Evolutionary conservation across 495 filamentous ascomycete species (phyloP), one percentile per base, ranked within the genome.

Genomic region (Aspergillus biplanus): DNA sequence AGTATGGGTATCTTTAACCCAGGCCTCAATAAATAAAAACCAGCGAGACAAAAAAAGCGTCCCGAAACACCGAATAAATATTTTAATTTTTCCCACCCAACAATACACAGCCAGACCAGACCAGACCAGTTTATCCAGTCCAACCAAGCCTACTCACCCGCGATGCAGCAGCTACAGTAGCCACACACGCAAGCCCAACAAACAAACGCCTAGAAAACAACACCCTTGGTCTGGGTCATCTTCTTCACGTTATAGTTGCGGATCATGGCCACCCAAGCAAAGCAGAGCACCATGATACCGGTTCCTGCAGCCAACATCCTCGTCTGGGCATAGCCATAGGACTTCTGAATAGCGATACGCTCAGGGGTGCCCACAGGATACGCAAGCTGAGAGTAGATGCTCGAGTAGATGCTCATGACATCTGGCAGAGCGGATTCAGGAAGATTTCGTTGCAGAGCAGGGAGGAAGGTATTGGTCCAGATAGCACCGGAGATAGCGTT

Each of bases 401-500:
- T 69, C 13, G 67, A 74, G 65, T 86, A 89, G 60, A 91, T 90
- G 21, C 7, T 39, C 4, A 74, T 48, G 4, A 79, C 61, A 49
- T 87, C 68, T 0, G 39, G 57, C 52, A 71, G 64, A 3, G 60
- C 67, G 6, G 67, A 76, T 18, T 65, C 72, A 0, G 90, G 90
- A 0, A 94, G 81, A 62, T 85, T 78, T 35, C 77, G 52, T 33
- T 65, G 57, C 11, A 94, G 78, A 8, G 76, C 75, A 0, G 62
- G 52, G 11, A 82, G 84, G 69, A 91, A 85, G 33, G 82, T 79
- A 63, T 82, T 80, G 4, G 82, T 86, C 85, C 88, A 93, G 64
- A 94, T 87, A 47, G 88, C 89, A 0, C 78, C 79, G 7, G 85
- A 81, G 16, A 94, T 75, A 6, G 86, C 78, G 11, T 70, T 66